Evolutionary conservation across 1,139 yeast genomes (phyloP).

Genomic region (Protomyces lactucae-debilis): DNA sequence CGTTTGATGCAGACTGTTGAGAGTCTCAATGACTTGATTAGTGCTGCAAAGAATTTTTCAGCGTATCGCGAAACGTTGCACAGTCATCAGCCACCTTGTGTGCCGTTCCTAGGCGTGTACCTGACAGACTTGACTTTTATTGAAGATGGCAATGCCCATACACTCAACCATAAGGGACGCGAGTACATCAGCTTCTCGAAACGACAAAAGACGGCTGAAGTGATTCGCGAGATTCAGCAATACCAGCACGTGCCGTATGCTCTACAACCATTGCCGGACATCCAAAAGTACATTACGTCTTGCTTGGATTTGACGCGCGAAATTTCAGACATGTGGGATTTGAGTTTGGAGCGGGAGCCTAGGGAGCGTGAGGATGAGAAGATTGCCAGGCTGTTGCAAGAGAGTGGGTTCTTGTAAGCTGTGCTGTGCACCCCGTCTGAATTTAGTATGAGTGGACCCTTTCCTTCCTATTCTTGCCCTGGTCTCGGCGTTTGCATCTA

Average conservation of each 20-base stretch:
- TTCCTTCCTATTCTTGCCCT: too few species aligned
- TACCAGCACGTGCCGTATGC: constrained; percentile 65
- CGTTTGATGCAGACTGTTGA: constrained; percentile 53
- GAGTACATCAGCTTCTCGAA: constrained; percentile 74
- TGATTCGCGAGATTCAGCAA: constrained; percentile 69
- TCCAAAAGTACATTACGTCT: constrained; percentile 46
- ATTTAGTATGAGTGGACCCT: too few species aligned
- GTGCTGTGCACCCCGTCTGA: too few species aligned
- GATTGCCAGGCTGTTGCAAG: constrained; percentile 33
- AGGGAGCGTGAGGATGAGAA: constrained; percentile 34
- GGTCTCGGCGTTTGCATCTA: too few species aligned
- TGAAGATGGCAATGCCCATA: constrained; percentile 89
- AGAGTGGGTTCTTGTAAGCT: constrained; percentile 32
- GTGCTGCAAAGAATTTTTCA: constrained; percentile 76
- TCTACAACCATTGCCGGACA: constrained; percentile 57
- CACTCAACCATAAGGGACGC: constrained; percentile 48
- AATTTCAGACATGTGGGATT: constrained; percentile 32
- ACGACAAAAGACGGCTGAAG: constrained; percentile 66
- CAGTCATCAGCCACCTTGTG: constrained; percentile 71
- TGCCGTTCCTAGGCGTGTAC: constrained; percentile 90
- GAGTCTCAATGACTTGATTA: constrained; percentile 78
- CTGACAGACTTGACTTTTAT: constrained; percentile 86
- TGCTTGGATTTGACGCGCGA: constrained; percentile 30
- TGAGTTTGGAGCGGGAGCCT: constrained; percentile 33
- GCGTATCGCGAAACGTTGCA: constrained; percentile 80